A percentile compares a stretch with the other conserved stretches of the same genome.
Conservation (phyloP, 2,329 filamentous ascomycete species). For the Sarocladiaceae sp. region DNA sequence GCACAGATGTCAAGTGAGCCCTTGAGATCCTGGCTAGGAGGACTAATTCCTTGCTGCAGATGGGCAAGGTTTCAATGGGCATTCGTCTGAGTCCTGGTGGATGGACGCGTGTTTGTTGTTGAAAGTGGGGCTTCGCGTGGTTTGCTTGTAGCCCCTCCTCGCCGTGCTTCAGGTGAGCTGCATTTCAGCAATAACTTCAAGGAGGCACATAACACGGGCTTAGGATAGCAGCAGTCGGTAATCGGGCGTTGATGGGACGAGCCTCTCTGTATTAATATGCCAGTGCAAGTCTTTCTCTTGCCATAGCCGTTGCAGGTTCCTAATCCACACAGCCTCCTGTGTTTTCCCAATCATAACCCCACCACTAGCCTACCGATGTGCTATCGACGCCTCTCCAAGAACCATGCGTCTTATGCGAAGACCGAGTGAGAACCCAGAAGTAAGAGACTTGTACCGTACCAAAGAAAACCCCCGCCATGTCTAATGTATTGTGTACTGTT, state of each 20-base stretch:
- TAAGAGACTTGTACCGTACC: not conserved
- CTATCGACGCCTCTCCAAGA: constrained; percentile 1
- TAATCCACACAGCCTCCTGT: not conserved
- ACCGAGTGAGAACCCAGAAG: constrained; percentile 1
- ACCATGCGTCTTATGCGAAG: not conserved
- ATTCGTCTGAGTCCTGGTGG: no score
- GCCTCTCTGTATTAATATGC: constrained; percentile 7
- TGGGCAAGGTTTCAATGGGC: no score
- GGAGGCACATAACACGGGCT: no score
- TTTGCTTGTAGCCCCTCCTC: no score
- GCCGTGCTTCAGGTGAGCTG: no score
- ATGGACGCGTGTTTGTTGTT: constrained; percentile 5
- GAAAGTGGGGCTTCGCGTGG: not conserved
- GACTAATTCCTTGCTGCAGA: no score
- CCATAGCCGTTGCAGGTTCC: not conserved
- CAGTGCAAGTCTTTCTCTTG: not conserved
- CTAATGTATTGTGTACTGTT: constrained; percentile 8
- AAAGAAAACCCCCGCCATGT: constrained; percentile 5
- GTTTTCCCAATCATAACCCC: not conserved
- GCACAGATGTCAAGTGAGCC: no score
- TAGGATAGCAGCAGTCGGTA: no score
- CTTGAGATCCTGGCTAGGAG: no score
- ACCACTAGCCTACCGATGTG: not conserved
- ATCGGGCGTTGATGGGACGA: no score
- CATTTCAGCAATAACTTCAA: no score